Conservation (phyloP, 1,139 yeast species). For the Saccharomyces hybrid region DNA sequence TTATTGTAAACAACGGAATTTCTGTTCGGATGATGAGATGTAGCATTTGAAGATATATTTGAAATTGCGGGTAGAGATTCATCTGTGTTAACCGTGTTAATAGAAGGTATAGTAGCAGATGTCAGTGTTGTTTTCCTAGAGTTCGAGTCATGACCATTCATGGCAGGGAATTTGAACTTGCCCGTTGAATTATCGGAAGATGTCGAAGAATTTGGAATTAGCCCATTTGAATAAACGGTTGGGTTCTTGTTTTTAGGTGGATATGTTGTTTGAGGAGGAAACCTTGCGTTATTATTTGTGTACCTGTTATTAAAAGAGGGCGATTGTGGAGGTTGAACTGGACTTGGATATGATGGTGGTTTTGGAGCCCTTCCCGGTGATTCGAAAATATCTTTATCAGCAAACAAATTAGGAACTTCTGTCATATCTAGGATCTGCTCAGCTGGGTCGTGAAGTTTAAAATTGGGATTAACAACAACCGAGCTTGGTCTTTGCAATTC, state of each 20-base stretch:
- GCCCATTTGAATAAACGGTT: slow-evolving; percentile 1
- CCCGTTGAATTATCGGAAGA: neutral
- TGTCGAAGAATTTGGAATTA: neutral
- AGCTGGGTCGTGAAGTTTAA: slow-evolving; percentile 32
- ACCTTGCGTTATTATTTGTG: neutral
- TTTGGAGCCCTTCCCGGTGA: slow-evolving; percentile 61
- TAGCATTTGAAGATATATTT: neutral
- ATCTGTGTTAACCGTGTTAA: neutral
- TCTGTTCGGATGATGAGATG: slow-evolving; percentile 4
- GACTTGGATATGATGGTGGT: slow-evolving; percentile 46
- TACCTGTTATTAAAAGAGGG: slow-evolving; percentile 12
- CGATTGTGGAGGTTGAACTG: slow-evolving; percentile 34
- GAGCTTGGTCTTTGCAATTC: slow-evolving; percentile 2
- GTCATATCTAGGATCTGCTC: slow-evolving; percentile 36
- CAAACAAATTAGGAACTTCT: slow-evolving; percentile 7
- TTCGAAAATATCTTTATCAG: slow-evolving; percentile 32
- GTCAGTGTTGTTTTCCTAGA: neutral
- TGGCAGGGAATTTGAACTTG: neutral
- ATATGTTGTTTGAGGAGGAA: neutral
- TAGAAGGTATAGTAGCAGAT: neutral
- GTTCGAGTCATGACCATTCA: neutral
- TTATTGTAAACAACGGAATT: slow-evolving; percentile 9
- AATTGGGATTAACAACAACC: neutral
- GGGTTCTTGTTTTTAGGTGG: slow-evolving; percentile 5
- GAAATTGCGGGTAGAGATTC: neutral